A percentile compares a stretch with the other conserved stretches of the same genome.
Evolutionary conservation across 2,329 filamentous ascomycete genomes (phyloP).

Genomic region (Gremmenia infestans): DNA sequence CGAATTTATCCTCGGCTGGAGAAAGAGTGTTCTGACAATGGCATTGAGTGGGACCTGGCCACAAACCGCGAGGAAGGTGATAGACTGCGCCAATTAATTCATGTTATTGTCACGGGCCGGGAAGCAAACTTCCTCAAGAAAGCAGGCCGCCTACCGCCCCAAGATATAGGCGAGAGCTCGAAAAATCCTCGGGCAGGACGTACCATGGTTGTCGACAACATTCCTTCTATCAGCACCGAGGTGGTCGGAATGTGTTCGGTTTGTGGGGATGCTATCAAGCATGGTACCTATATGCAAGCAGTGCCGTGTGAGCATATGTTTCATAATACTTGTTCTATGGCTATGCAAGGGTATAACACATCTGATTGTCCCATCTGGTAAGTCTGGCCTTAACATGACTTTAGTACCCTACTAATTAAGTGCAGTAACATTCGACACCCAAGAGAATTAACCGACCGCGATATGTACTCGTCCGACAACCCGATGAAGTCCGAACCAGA

Average conservation of each 20-base stretch:
- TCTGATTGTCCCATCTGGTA: neutral
- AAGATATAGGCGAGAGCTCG: neutral
- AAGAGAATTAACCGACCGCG: too few species aligned
- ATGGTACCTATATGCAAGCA: neutral
- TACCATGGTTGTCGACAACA: neutral
- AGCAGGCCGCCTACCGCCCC: slow-evolving; percentile 8
- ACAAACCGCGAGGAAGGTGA: slow-evolving; percentile 85
- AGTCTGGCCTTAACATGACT: neutral
- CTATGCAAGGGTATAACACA: neutral
- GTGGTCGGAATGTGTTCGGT: neutral
- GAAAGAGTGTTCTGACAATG: slow-evolving; percentile 69
- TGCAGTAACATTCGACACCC: neutral
- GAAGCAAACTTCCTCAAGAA: slow-evolving; percentile 46
- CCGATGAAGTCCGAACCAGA: too few species aligned
- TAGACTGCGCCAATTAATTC: slow-evolving; percentile 78
- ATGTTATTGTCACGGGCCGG: slow-evolving; percentile 70
- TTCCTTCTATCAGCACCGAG: neutral
- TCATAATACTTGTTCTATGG: neutral
- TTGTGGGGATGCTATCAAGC: neutral
- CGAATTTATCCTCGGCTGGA: slow-evolving; percentile 84
- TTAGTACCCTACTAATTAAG: neutral
- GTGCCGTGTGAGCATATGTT: neutral
- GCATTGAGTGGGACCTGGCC: slow-evolving; percentile 72
- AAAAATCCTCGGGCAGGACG: neutral
- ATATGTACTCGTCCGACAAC: too few species aligned